These are phyloP conservation scores for Keithomyces neogunnii DNA, from an alignment of 2,329 filamentous ascomycete genomes.

Conservation along the genomic window DNA sequence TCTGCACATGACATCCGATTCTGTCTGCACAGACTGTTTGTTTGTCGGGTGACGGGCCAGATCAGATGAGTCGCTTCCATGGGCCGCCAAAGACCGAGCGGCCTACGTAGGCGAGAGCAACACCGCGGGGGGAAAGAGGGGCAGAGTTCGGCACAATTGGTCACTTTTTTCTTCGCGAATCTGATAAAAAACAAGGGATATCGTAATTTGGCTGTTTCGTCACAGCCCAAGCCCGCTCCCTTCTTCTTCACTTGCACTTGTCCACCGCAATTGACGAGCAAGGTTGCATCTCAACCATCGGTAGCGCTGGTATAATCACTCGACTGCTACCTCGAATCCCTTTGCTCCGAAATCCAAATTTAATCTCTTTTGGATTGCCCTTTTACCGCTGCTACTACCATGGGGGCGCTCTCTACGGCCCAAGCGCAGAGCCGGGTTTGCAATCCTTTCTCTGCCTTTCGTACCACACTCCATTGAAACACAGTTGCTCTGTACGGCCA, in stretches of 20 bases:
- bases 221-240: neutral
- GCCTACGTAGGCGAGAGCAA: too few species aligned
- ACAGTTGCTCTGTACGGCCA: neutral
- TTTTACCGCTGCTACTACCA: neutral
- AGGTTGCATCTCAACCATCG: neutral
- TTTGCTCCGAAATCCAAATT: neutral
- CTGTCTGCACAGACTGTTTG: neutral
- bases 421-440: neutral
- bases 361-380: neutral
- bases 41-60: neutral
- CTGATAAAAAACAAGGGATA: too few species aligned
- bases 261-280: neutral
- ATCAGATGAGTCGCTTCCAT: too few species aligned
- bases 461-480: neutral
- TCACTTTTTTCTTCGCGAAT: neutral
- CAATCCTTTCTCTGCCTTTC: neutral
- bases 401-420: neutral
- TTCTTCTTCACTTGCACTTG: neutral
- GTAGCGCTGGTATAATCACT: neutral
- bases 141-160: neutral
- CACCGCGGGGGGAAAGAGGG: too few species aligned
- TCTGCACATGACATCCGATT: neutral
- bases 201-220: too few species aligned
- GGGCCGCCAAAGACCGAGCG: too few species aligned
- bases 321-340: neutral